Percentiles rank a stretch among this genome's conserved stretches.
phyloP scores from a whole-genome alignment of 176 grass and related monocot genomes.

The Oryza australiensis region DNA sequence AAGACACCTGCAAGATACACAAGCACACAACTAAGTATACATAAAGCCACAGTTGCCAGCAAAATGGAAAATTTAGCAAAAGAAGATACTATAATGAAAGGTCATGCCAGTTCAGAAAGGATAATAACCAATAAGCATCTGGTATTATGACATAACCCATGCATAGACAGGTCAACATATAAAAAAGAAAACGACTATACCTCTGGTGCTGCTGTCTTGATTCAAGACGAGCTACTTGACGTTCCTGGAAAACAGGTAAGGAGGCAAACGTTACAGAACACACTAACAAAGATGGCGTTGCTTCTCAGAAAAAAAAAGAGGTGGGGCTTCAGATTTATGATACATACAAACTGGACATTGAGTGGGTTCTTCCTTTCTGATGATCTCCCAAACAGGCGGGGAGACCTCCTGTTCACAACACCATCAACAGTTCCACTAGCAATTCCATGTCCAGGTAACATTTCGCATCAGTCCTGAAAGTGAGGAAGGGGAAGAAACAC shows the following conservation, averaged over 20 bases:
- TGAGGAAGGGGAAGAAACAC: background rate
- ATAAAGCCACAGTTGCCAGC: background rate
- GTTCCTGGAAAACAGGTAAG: conserved; percentile 44
- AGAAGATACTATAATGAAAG: background rate
- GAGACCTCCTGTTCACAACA: conserved; percentile 37
- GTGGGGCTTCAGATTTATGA: background rate
- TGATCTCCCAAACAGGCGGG: conserved; percentile 31
- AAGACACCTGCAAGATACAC: conserved; percentile 16
- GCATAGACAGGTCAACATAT: background rate
- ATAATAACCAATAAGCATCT: background rate
- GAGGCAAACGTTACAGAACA: conserved; percentile 2
- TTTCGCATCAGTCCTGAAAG: conserved; percentile 51
- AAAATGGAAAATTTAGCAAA: background rate
- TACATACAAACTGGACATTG: conserved; percentile 52
- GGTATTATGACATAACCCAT: background rate
- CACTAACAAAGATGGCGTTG: background rate
- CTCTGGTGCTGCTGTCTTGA: conserved; percentile 50
- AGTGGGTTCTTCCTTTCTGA: conserved; percentile 53
- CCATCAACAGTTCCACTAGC: conserved; percentile 22
- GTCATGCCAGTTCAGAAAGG: background rate
- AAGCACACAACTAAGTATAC: background rate
- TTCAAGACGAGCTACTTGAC: conserved; percentile 44
- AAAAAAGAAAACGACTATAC: conserved; percentile 9
- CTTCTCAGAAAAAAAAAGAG: background rate
- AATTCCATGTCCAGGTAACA: conserved; percentile 30